Evolutionary conservation across 176 grass and related monocot species (phyloP).

Genomic region (Guadua angustifolia): DNA sequence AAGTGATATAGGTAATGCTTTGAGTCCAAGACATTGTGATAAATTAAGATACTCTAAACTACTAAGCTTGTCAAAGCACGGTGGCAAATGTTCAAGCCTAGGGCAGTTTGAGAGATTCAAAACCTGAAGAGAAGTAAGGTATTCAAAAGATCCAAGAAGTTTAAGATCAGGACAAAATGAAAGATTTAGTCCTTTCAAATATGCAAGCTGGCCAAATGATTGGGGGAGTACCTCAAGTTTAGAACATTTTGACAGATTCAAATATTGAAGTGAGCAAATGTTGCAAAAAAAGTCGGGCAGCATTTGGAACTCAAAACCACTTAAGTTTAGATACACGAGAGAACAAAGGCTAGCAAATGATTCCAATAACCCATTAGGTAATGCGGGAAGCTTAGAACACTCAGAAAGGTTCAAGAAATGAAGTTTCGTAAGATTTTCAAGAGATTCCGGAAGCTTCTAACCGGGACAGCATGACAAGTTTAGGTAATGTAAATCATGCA

Average conservation of each 20-base stretch:
- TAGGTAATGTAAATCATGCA: constrained; percentile 47
- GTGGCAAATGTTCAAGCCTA: constrained; percentile 45
- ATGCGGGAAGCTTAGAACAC: constrained; percentile 43
- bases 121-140: constrained; percentile 47
- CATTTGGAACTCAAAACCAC: constrained; percentile 46
- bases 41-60: constrained; percentile 36
- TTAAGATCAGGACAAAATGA: constrained; percentile 54
- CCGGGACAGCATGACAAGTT: constrained; percentile 49
- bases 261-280: constrained; percentile 50
- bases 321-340: constrained; percentile 53
- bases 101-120: constrained; percentile 52
- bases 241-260: constrained; percentile 59
- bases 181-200: constrained; percentile 42
- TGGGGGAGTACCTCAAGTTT: constrained; percentile 44
- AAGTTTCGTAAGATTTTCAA: constrained; percentile 49
- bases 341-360: constrained; percentile 56
- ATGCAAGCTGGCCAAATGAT: constrained; percentile 16
- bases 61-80: constrained; percentile 27
- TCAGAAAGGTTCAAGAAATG: constrained; percentile 37
- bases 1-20: too few relatives aligned
- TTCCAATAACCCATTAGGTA: constrained; percentile 45
- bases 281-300: constrained; percentile 51
- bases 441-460: constrained; percentile 43
- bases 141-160: constrained; percentile 36
- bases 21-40: too few relatives aligned